A percentile compares a stretch with the other conserved stretches of the same genome.
Conservation (phyloP, 306 rosid species). For the apple (Malus domestica) region DNA sequence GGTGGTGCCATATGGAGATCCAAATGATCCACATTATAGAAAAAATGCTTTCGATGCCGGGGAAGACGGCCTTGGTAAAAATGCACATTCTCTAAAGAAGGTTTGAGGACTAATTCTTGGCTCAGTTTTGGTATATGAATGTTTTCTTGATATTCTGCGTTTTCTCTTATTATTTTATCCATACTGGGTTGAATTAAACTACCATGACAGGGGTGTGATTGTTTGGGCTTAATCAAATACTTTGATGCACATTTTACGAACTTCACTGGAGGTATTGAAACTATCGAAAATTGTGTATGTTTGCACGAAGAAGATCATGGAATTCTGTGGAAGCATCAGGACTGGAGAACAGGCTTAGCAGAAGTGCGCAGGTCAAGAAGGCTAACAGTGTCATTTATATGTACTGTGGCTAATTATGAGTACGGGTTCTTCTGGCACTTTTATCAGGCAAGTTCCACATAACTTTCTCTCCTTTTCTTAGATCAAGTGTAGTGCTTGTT, state of each 20-base stretch:
- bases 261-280: slow-evolving; percentile 79
- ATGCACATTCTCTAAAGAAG: slow-evolving; percentile 89
- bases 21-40: slow-evolving; percentile 84
- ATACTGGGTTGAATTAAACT: slow-evolving; percentile 21
- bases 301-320: slow-evolving; percentile 94
- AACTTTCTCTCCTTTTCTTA: background rate
- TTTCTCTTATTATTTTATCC: background rate
- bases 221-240: slow-evolving; percentile 84
- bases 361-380: slow-evolving; percentile 89
- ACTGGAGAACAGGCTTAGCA: slow-evolving; percentile 88
- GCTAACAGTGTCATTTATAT: slow-evolving; percentile 62
- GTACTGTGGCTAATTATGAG: slow-evolving; percentile 90
- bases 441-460: slow-evolving; percentile 63
- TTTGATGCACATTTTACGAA: slow-evolving; percentile 85
- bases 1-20: slow-evolving; percentile 97
- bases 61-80: slow-evolving; percentile 90
- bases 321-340: slow-evolving; percentile 87
- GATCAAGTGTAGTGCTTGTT: background rate
- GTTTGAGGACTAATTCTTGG: slow-evolving; percentile 20
- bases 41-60: slow-evolving; percentile 97
- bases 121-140: slow-evolving; percentile 6
- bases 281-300: slow-evolving; percentile 69
- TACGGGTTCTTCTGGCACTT: slow-evolving; percentile 88
- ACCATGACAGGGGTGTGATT: slow-evolving; percentile 66
- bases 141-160: background rate